Evolutionary conservation across 768 basidiomycete genomes (phyloP).

Genomic region (Candolleomyces eurysporus): DNA sequence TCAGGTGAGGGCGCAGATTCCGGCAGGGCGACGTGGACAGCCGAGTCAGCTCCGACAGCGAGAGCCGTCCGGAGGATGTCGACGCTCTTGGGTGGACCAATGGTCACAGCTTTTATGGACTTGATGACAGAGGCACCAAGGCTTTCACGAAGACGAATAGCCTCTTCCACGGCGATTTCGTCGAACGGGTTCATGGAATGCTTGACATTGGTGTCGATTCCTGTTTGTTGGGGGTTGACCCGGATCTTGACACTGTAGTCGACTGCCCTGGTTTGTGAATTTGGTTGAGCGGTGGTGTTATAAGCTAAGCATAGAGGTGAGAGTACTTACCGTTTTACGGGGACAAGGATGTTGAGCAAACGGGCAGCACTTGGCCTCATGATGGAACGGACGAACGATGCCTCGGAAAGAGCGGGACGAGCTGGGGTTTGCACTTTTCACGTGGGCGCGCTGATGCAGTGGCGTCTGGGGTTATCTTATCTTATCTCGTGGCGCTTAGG

Average conservation of each 20-base stretch:
- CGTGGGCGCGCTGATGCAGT: not conserved
- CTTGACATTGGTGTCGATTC: slow-evolving; percentile 95
- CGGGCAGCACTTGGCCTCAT: slow-evolving; percentile 78
- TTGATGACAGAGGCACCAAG: slow-evolving; percentile 67
- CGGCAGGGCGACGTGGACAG: slow-evolving; percentile 84
- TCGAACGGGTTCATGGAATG: slow-evolving; percentile 99
- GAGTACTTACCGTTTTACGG: slow-evolving; percentile 75
- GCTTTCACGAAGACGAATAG: slow-evolving; percentile 87
- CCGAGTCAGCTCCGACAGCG: slow-evolving; percentile 96
- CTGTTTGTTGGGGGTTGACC: slow-evolving; percentile 92
- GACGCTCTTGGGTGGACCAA: slow-evolving; percentile 85
- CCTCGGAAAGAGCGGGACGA: not conserved
- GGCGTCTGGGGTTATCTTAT: not conserved
- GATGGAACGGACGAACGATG: slow-evolving; percentile 6
- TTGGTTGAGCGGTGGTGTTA: not conserved
- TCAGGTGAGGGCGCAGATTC: slow-evolving; percentile 75
- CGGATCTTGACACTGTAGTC: slow-evolving; percentile 99
- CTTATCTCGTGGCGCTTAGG: not conserved
- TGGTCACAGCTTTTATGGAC: slow-evolving; percentile 89
- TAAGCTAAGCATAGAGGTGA: not conserved
- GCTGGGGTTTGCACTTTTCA: not conserved
- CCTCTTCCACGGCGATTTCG: slow-evolving; percentile 98
- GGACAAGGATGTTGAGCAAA: slow-evolving; percentile 88
- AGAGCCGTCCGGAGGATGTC: slow-evolving; percentile 95
- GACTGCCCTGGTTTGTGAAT: slow-evolving; percentile 59